A percentile compares a stretch with the other conserved stretches of the same genome.
Evolutionary conservation across 2,329 filamentous ascomycete genomes (phyloP).

Genomic region (Penicillium sp.): DNA sequence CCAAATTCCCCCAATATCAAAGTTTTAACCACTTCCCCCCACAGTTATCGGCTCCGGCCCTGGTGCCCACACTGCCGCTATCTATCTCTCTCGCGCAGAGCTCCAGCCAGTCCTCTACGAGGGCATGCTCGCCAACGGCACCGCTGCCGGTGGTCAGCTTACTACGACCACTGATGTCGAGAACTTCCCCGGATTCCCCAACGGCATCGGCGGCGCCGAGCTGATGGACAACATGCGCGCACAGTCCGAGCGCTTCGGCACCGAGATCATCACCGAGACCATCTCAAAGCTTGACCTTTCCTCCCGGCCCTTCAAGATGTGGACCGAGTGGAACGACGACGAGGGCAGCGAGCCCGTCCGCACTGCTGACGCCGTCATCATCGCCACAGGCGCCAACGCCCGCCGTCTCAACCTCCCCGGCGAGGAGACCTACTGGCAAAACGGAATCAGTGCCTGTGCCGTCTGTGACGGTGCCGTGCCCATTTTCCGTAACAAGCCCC

Average conservation of each 20-base stretch:
- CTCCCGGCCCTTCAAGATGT: constrained; percentile 83
- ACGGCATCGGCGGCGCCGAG: constrained; percentile 79
- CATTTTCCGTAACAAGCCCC: constrained; percentile 94
- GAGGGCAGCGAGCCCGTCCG: constrained; percentile 67
- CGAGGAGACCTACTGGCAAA: constrained; percentile 97
- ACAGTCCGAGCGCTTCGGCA: constrained; percentile 90
- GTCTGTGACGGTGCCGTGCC: constrained; percentile 96
- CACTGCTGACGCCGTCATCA: constrained; percentile 89
- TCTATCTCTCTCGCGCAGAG: constrained; percentile 93
- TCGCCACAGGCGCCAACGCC: constrained; percentile 93
- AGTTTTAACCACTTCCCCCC: constrained; percentile 17
- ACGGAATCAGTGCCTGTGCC: constrained; percentile 91
- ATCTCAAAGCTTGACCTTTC: constrained; percentile 85
- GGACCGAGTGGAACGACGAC: constrained; percentile 79
- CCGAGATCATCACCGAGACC: constrained; percentile 89
- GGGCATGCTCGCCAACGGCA: constrained; percentile 95
- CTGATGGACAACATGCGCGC: constrained; percentile 95
- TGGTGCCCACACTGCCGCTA: constrained; percentile 92
- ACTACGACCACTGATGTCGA: constrained; percentile 98
- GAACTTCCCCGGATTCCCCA: constrained; percentile 94
- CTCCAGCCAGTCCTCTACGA: constrained; percentile 95
- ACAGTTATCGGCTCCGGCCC: constrained; percentile 87
- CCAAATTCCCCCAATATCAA: background rate
- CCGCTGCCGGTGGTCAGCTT: constrained; percentile 91
- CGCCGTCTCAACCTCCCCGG: constrained; percentile 77